Conservation (phyloP, 164 flowering plant genomes). For the Annona cherimola region DNA sequence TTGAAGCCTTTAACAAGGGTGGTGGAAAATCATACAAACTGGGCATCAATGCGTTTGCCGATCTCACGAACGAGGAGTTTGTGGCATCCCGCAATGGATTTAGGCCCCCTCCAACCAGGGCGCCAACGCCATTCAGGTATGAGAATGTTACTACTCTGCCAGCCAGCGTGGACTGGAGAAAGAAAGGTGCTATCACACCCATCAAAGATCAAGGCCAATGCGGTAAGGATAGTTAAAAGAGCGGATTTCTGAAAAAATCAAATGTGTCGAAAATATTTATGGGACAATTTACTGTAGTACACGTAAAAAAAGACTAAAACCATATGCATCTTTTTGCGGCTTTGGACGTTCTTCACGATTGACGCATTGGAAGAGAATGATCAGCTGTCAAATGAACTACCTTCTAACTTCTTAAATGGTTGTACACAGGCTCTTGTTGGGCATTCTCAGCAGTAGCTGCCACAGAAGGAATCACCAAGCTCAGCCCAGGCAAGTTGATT, state of each 20-base stretch:
- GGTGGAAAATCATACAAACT: slow-evolving; percentile 26
- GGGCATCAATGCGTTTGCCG: slow-evolving; percentile 24
- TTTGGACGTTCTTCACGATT: slow-evolving; percentile 8
- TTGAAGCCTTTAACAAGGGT: slow-evolving; percentile 42
- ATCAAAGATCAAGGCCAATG: slow-evolving; percentile 20
- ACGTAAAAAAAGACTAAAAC: too few relatives aligned
- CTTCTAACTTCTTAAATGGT: slow-evolving; percentile 4
- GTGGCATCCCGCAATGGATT: slow-evolving; percentile 7
- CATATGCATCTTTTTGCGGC: too few relatives aligned
- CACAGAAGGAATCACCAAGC: too few relatives aligned
- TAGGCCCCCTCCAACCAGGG: neutral
- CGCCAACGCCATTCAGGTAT: slow-evolving; percentile 8
- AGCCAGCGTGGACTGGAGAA: slow-evolving; percentile 18
- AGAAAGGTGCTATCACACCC: slow-evolving; percentile 20
- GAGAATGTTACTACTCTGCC: slow-evolving; percentile 17
- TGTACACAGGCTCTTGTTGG: too few relatives aligned
- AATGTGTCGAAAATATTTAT: too few relatives aligned
- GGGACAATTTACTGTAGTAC: too few relatives aligned
- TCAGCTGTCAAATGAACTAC: slow-evolving; percentile 1
- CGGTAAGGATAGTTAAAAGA: too few relatives aligned
- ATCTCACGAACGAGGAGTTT: slow-evolving; percentile 30
- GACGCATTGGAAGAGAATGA: slow-evolving; percentile 6
- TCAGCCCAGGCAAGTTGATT: too few relatives aligned
- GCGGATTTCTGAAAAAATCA: too few relatives aligned
- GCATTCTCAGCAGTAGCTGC: too few relatives aligned